Percentiles rank a stretch among this genome's conserved stretches.
Evolutionary conservation across 225 moss, liverwort and hornwort genomes (phyloP).

Genomic region (Polytrichum formosum): DNA sequence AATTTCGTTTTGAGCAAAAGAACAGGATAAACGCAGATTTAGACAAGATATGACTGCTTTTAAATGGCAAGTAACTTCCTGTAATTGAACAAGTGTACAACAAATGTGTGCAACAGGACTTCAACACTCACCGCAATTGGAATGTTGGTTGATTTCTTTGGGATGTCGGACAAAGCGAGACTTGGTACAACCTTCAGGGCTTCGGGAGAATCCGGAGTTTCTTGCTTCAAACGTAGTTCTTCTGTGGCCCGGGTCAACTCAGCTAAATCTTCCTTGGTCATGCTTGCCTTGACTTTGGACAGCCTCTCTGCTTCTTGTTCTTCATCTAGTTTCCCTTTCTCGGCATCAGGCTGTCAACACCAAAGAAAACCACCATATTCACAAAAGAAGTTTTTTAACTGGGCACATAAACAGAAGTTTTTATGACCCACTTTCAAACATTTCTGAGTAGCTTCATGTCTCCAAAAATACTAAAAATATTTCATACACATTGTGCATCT

Average conservation of each 20-base stretch:
- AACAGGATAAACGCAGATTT: too few relatives aligned
- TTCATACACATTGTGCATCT: too few relatives aligned
- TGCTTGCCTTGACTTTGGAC: slow-evolving; percentile 67
- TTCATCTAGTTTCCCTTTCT: slow-evolving; percentile 85
- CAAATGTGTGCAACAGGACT: too few relatives aligned
- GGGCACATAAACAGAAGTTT: too few relatives aligned
- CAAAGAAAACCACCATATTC: neutral
- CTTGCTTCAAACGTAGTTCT: slow-evolving; percentile 84
- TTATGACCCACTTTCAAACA: too few relatives aligned
- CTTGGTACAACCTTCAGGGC: slow-evolving; percentile 85
- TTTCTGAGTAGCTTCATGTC: too few relatives aligned
- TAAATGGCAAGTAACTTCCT: too few relatives aligned
- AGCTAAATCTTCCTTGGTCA: slow-evolving; percentile 89
- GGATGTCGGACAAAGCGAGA: slow-evolving; percentile 81
- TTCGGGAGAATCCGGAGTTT: slow-evolving; percentile 93
- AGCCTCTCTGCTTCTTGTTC: slow-evolving; percentile 84
- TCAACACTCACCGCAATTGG: slow-evolving; percentile 49
- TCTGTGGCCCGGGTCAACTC: slow-evolving; percentile 91
- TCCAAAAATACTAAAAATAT: too few relatives aligned
- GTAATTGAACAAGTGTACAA: too few relatives aligned
- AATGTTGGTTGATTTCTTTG: slow-evolving; percentile 66
- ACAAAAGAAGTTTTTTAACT: too few relatives aligned
- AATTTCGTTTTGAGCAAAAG: too few relatives aligned
- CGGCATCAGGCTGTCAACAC: slow-evolving; percentile 70
- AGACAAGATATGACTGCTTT: too few relatives aligned